Evolutionary conservation across 2,329 filamentous ascomycete genomes (phyloP).

Genomic region (Apiospora phragmitis): DNA sequence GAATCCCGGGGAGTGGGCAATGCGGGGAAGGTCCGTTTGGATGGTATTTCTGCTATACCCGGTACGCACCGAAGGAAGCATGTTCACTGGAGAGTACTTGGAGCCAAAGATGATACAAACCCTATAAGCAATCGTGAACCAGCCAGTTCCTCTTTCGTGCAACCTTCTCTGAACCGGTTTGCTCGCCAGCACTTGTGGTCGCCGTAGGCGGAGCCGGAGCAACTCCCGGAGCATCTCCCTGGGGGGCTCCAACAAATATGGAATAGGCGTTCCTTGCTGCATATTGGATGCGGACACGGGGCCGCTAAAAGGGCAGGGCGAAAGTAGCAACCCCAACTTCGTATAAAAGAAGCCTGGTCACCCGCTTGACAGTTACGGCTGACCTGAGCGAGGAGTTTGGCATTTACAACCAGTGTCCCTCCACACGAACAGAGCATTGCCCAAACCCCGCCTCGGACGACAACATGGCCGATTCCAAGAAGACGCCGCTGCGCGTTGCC

Average conservation of each 20-base stretch:
- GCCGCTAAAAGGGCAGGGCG: neutral
- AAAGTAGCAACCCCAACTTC: neutral
- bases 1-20: neutral
- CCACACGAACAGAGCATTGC: neutral
- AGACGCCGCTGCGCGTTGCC: conserved; percentile 33
- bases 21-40: neutral
- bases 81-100: neutral
- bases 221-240: neutral
- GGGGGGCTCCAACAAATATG: neutral
- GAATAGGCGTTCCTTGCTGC: neutral
- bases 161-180: neutral
- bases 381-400: neutral
- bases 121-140: neutral
- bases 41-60: too few species aligned
- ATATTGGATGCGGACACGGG: neutral
- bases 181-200: neutral
- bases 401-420: neutral
- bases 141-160: too few species aligned
- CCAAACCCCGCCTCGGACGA: neutral
- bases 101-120: neutral
- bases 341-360: neutral
- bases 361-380: too few species aligned
- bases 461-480: neutral
- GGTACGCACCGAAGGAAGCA: neutral
- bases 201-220: neutral